phyloP scores from a whole-genome alignment of 148 eudicot species.

The Amaranthus palmeri region DNA sequence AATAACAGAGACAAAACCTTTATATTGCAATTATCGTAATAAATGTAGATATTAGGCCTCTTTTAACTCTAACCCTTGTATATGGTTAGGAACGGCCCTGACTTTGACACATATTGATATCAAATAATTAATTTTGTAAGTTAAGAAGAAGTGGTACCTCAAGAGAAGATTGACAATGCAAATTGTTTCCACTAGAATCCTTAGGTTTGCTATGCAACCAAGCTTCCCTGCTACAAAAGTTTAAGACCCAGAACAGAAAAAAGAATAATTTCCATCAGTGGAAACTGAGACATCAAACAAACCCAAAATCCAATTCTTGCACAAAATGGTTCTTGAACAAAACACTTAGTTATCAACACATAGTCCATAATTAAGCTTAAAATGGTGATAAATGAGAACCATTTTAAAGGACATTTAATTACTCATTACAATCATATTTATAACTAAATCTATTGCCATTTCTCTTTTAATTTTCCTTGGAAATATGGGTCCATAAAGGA shows the following conservation, averaged over 20 bases:
- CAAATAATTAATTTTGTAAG: no score
- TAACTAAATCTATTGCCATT: background rate
- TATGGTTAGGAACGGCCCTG: no score
- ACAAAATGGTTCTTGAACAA: background rate
- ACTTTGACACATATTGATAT: no score
- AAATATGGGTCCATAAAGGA: conserved; percentile 9
- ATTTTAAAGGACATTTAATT: no score
- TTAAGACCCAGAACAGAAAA: conserved; percentile 13
- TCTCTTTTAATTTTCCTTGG: background rate
- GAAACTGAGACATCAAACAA: conserved; percentile 9
- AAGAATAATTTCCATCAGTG: conserved; percentile 38
- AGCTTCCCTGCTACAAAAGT: conserved; percentile 71
- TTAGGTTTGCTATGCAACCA: conserved; percentile 77
- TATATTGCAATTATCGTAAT: no score
- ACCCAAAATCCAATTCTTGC: background rate
- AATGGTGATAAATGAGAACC: no score
- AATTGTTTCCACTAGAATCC: conserved; percentile 49
- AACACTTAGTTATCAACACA: background rate
- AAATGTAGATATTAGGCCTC: no score
- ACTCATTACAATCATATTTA: background rate
- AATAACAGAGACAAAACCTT: no score
- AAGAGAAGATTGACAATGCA: conserved; percentile 55
- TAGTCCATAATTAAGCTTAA: background rate
- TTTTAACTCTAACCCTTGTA: no score
- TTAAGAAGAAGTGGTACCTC: conserved; percentile 37